Conservation (phyloP, 106 monocot genomes). For the Phalaenopsis equestris region DNA sequence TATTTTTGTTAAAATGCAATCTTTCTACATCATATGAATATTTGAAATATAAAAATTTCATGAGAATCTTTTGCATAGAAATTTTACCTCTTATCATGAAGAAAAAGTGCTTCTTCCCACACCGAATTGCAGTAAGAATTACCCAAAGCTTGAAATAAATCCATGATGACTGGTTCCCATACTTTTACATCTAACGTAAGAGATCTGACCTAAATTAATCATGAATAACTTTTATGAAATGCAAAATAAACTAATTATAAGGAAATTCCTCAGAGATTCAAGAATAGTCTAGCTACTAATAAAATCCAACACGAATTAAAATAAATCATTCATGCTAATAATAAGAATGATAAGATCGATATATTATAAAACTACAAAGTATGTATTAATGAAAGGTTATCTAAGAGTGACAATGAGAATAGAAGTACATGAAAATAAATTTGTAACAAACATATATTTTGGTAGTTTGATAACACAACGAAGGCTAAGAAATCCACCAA, state of each 20-base stretch:
- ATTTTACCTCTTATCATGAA: slow-evolving; percentile 49
- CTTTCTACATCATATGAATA: not conserved
- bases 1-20: not conserved
- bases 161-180: slow-evolving; percentile 82
- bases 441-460: not conserved
- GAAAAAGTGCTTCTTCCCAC: slow-evolving; percentile 73
- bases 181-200: slow-evolving; percentile 85
- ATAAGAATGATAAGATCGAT: not conserved
- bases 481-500: not conserved
- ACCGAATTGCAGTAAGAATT: slow-evolving; percentile 90
- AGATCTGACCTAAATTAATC: slow-evolving; percentile 62
- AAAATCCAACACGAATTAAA: not conserved
- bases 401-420: not conserved
- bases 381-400: too few species aligned
- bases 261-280: not conserved
- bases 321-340: not conserved
- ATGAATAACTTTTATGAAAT: not conserved
- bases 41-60: slow-evolving; percentile 1
- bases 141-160: slow-evolving; percentile 72
- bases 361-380: not conserved
- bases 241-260: not conserved
- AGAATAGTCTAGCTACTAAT: not conserved
- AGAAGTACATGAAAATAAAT: not conserved
- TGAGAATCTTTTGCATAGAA: not conserved
- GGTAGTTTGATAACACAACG: not conserved